Conservation (phyloP, 2,329 filamentous ascomycete species). For the Alternaria arbusti region DNA sequence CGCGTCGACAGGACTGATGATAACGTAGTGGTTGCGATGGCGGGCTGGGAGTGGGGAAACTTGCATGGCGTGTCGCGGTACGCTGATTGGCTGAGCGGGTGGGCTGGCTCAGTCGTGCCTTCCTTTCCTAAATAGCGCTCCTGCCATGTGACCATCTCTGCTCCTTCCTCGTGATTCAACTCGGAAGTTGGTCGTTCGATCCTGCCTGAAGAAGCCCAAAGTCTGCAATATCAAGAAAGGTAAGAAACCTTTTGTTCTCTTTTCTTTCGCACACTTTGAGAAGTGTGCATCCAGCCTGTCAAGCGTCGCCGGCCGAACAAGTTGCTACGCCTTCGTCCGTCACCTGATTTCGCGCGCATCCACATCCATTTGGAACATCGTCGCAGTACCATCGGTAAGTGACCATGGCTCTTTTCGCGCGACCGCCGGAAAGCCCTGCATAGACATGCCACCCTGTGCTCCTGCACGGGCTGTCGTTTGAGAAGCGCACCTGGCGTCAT, state of each 20-base stretch:
- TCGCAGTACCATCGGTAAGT: conserved; percentile 2
- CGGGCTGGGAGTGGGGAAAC: conserved; percentile 15
- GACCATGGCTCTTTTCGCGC: neutral
- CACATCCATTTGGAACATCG: conserved; percentile 3
- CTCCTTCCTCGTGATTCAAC: conserved; percentile 16
- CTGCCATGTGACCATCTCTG: conserved; percentile 11
- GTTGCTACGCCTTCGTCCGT: neutral
- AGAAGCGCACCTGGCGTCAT: conserved; percentile 21
- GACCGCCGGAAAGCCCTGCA: neutral
- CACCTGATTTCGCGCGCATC: conserved; percentile 6
- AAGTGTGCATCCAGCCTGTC: neutral
- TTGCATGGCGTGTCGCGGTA: conserved; percentile 9
- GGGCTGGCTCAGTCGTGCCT: neutral
- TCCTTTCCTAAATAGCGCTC: conserved; percentile 3
- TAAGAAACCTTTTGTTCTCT: conserved; percentile 3
- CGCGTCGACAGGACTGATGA: neutral
- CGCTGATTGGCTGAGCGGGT: conserved; percentile 12
- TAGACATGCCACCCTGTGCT: neutral
- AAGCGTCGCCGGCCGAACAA: neutral
- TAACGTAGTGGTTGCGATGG: conserved; percentile 9
- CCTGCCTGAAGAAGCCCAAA: neutral
- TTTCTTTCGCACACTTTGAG: neutral
- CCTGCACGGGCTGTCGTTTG: conserved; percentile 3
- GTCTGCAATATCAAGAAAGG: conserved; percentile 3
- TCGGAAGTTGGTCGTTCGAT: neutral